These are phyloP conservation scores for Arthrobotrys pseudoclavata DNA, from an alignment of 2,329 filamentous ascomycete genomes.

Conservation along the genomic window DNA sequence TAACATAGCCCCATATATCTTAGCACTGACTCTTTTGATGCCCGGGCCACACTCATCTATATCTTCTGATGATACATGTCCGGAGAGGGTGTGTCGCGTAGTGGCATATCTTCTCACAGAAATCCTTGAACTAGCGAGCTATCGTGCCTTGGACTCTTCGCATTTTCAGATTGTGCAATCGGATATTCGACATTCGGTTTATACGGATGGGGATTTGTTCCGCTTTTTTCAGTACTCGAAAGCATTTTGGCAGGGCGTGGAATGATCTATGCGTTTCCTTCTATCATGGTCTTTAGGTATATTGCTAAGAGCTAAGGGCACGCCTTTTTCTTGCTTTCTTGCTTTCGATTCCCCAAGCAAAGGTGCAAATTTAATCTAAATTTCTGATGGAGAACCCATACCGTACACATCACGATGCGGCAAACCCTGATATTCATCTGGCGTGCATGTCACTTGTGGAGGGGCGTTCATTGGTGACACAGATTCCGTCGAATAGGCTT, in stretches of 20 bases:
- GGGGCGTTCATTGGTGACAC: not conserved
- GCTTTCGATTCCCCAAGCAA: not conserved
- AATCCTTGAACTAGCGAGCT: constrained; percentile 19
- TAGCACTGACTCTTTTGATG: too few relatives aligned
- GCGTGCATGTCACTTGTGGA: not conserved
- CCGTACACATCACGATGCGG: not conserved
- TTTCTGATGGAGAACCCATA: not conserved
- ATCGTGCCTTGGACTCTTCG: constrained; percentile 9
- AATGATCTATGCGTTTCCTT: not conserved
- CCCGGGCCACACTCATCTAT: not conserved
- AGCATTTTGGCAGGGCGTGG: constrained; percentile 9
- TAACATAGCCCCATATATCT: too few relatives aligned
- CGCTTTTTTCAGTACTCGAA: constrained; percentile 25
- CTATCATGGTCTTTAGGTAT: not conserved
- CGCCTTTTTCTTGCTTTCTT: not conserved
- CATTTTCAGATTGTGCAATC: constrained; percentile 12
- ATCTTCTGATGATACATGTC: not conserved
- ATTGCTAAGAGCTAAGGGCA: too few relatives aligned
- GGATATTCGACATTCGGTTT: constrained; percentile 30
- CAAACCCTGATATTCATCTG: constrained; percentile 1
- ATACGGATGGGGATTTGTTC: constrained; percentile 23
- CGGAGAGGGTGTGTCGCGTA: constrained; percentile 9
- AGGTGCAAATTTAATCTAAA: not conserved
- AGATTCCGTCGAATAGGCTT: constrained; percentile 7
- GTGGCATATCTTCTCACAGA: constrained; percentile 30